Percentiles rank a stretch among this genome's conserved stretches.
These are phyloP conservation scores for Venturia asperata DNA, from an alignment of 2,329 filamentous ascomycete genomes.

Conservation along the genomic window DNA sequence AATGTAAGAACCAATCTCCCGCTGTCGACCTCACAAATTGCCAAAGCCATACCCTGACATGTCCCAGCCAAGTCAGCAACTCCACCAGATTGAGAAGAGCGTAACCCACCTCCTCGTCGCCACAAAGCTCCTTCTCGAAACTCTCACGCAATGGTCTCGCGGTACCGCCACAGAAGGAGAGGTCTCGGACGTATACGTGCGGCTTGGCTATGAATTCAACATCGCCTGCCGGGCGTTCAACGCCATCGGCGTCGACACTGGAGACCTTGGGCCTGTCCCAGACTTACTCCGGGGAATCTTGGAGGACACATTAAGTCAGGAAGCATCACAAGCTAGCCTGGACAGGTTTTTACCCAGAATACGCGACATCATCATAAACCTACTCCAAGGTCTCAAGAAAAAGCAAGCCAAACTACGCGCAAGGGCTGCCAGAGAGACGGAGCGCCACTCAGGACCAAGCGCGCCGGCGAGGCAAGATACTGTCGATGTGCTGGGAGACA, in stretches of 20 bases:
- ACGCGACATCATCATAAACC: conserved; percentile 95
- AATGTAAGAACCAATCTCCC: conserved; percentile 20
- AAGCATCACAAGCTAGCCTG: conserved; percentile 86
- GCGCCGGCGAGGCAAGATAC: conserved; percentile 28
- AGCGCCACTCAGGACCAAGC: conserved; percentile 20
- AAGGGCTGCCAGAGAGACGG: conserved; percentile 45
- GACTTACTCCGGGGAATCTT: conserved; percentile 84
- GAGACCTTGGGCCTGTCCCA: conserved; percentile 89
- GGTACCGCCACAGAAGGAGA: conserved; percentile 85
- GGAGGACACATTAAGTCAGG: conserved; percentile 92
- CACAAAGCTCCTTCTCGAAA: conserved; percentile 96
- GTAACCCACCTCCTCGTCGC: conserved; percentile 96
- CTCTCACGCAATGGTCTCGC: conserved; percentile 94
- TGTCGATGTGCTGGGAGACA: conserved; percentile 27
- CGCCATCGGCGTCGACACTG: conserved; percentile 92
- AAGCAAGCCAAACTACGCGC: conserved; percentile 83
- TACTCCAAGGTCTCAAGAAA: conserved; percentile 90
- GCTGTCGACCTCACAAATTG: not conserved
- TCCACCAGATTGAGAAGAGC: conserved; percentile 98
- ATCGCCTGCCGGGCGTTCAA: conserved; percentile 96
- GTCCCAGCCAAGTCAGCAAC: conserved; percentile 59
- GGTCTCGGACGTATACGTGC: conserved; percentile 96
- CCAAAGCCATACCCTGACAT: conserved; percentile 1
- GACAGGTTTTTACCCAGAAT: conserved; percentile 92
- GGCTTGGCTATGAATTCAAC: conserved; percentile 97